Evolutionary conservation across 768 basidiomycete species (phyloP).

Genomic region (Rhizopogon roseolus): DNA sequence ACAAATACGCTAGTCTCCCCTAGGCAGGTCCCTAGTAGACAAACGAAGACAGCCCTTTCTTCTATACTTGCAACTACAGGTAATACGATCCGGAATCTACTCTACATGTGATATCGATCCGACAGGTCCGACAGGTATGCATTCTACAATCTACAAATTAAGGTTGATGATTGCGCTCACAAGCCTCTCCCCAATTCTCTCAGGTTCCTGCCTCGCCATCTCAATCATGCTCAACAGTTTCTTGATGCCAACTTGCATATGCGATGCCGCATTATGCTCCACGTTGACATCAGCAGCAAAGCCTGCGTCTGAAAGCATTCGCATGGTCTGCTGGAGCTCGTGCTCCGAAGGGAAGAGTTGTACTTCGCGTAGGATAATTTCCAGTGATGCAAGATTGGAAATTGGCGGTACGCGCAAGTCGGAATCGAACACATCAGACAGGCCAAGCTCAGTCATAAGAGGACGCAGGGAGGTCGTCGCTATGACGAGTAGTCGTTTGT

Average conservation of each 20-base stretch:
- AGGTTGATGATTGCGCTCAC: slow-evolving; percentile 59
- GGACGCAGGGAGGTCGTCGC: slow-evolving; percentile 88
- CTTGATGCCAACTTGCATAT: slow-evolving; percentile 87
- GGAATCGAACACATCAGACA: slow-evolving; percentile 86
- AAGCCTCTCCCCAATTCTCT: slow-evolving; percentile 70
- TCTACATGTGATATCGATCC: slow-evolving; percentile 3
- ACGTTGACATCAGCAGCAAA: slow-evolving; percentile 44
- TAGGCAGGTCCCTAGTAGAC: too few relatives aligned
- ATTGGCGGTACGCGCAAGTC: slow-evolving; percentile 84
- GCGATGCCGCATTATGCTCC: slow-evolving; percentile 39
- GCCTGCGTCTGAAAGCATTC: slow-evolving; percentile 69
- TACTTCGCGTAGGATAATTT: slow-evolving; percentile 73
- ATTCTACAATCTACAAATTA: slow-evolving; percentile 7
- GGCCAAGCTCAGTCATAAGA: slow-evolving; percentile 83
- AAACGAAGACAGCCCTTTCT: too few relatives aligned
- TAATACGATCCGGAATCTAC: slow-evolving; percentile 2
- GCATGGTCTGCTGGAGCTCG: slow-evolving; percentile 55
- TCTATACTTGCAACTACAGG: background rate
- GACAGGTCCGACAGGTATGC: background rate
- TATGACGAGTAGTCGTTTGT: slow-evolving; percentile 85
- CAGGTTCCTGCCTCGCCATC: slow-evolving; percentile 96
- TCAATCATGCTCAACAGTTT: slow-evolving; percentile 87
- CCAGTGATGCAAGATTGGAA: slow-evolving; percentile 63
- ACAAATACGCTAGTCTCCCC: too few relatives aligned
- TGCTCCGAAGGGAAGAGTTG: slow-evolving; percentile 60